Base-by-base conservation (phyloP, 352 stramenopile species). In the Phytopythium kandeliae region DNA sequence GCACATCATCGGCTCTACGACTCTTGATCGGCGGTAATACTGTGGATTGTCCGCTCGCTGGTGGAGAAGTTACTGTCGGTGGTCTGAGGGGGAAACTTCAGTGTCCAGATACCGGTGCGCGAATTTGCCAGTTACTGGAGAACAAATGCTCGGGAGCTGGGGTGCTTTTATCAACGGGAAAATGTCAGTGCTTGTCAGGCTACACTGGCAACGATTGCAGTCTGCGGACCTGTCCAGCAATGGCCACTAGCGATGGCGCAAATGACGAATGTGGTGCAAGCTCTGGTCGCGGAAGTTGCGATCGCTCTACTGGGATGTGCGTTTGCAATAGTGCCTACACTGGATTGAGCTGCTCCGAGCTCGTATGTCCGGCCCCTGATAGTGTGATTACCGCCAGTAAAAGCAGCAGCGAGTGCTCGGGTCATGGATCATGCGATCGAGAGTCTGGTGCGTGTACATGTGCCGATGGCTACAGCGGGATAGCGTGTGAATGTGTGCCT, bases 401-500 rank as follows among this genome's bases (percentile, higher is more conserved):
- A 48, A 78, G 68, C 40, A 17, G 36, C 0, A 65, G 50, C 13
- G 71, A 90, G 48, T 93, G 82, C 57, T 89, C 78, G 37, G 74
- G 75, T 0, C 75, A 89, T 51, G 83, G 83, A 1, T 52, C 63
- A 0, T 93, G 82, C 35, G 55, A 89, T 30, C 59, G 58, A 13
- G 56, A 55, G 17, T 71, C 42, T 8, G 82, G 82, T 0, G 57
- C 56, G 8, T 93, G 82, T 51, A 64, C 51, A 2, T 89, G 78
- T 33, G 31, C 37, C 1, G 60, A 71, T 30, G 79, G 79, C 4
- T 89, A 85, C 49, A 74, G 68, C 11, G 79, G 78, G 36, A 73
- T 76, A 11, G 69, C 74, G 21, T 92, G 81, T 43, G 68, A 89
- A 34, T 92, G 78, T 41, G 78, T 90, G 0, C 76, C 74, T 13